These are phyloP conservation scores for Fusarium zealandicum DNA, from an alignment of 2,329 filamentous ascomycete species.

Conservation along the genomic window DNA sequence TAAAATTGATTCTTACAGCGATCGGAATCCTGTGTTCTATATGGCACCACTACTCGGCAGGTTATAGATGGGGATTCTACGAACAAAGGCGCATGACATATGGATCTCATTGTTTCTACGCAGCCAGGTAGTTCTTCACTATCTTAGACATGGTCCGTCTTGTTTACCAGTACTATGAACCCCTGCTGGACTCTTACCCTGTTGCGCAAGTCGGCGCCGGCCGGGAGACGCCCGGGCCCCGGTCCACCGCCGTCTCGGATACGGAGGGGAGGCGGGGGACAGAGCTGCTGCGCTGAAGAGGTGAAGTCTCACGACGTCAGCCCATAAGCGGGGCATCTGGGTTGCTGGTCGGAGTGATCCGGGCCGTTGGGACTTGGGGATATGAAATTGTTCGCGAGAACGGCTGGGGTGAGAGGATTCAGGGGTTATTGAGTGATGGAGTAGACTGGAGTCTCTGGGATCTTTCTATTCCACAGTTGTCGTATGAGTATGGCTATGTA, in stretches of 20 bases:
- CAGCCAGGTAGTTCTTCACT: no score
- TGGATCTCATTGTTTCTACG: no score
- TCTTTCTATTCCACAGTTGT: no score
- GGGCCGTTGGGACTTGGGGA: constrained; percentile 24
- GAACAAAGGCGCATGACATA: no score
- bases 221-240: constrained; percentile 14
- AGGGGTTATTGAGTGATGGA: not conserved
- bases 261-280: constrained; percentile 30
- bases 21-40: no score
- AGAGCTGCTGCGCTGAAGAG: constrained; percentile 4
- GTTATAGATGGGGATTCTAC: no score
- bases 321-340: constrained; percentile 37
- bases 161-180: not conserved
- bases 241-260: constrained; percentile 30
- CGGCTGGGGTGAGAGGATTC: not conserved
- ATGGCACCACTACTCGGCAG: no score
- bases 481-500: no score
- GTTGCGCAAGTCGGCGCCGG: constrained; percentile 17
- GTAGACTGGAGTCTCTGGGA: not conserved
- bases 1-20: no score
- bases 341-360: constrained; percentile 37
- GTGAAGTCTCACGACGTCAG: constrained; percentile 30
- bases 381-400: constrained; percentile 9
- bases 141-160: no score
- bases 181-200: constrained; percentile 13